Evolutionary conservation across 768 basidiomycete species (phyloP).

Genomic region (Paxillus ammoniavirescens): DNA sequence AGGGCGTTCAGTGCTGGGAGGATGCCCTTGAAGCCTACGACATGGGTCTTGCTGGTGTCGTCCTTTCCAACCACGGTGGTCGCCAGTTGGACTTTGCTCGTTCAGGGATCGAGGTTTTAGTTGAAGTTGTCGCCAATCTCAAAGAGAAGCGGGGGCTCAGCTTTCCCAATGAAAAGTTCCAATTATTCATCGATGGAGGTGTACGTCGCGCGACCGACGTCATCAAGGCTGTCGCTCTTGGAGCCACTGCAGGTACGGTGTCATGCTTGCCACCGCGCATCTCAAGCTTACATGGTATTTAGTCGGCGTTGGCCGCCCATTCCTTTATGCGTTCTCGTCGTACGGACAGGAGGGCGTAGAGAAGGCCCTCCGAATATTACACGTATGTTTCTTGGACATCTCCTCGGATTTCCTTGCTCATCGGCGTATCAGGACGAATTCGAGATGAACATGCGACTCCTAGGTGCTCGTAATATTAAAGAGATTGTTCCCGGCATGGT

Average conservation of each 20-base stretch:
- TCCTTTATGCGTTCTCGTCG: slow-evolving; percentile 84
- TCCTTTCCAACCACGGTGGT: slow-evolving; percentile 87
- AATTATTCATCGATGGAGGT: slow-evolving; percentile 92
- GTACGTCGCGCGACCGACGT: slow-evolving; percentile 89
- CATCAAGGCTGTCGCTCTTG: slow-evolving; percentile 83
- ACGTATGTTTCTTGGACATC: slow-evolving; percentile 39
- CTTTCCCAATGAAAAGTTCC: slow-evolving; percentile 79
- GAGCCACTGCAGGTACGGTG: slow-evolving; percentile 74
- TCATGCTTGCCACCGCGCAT: background rate
- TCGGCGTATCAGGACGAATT: slow-evolving; percentile 75
- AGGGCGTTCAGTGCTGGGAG: slow-evolving; percentile 90
- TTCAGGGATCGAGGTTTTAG: slow-evolving; percentile 88
- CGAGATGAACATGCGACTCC: slow-evolving; percentile 94
- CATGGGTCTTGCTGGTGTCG: slow-evolving; percentile 66
- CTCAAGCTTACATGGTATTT: slow-evolving; percentile 8
- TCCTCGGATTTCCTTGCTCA: background rate
- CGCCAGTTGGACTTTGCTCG: slow-evolving; percentile 78
- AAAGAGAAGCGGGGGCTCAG: slow-evolving; percentile 61
- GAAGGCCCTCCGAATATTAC: slow-evolving; percentile 74
- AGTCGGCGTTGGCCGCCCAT: slow-evolving; percentile 85
- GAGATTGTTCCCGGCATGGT: slow-evolving; percentile 91
- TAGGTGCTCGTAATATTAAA: slow-evolving; percentile 78
- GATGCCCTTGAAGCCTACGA: slow-evolving; percentile 88
- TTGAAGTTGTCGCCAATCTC: slow-evolving; percentile 77
- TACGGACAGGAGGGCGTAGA: slow-evolving; percentile 90